phyloP scores from a whole-genome alignment of 768 basidiomycete species.

The Trametes cubensis region DNA sequence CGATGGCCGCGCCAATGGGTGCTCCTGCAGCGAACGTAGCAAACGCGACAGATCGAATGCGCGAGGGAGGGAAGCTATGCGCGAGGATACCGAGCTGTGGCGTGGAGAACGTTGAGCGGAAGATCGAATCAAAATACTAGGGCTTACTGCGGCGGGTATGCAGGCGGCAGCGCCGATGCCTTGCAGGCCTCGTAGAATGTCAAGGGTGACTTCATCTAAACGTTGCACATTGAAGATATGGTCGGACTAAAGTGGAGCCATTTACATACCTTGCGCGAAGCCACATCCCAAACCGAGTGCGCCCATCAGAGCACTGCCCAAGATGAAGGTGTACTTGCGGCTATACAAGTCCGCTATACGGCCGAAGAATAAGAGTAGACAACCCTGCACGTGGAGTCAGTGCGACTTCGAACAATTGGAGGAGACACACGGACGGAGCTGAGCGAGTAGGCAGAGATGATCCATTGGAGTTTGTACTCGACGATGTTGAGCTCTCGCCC shows the following conservation, averaged over 20 bases:
- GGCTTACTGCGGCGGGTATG: slow-evolving; percentile 68
- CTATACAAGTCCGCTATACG: slow-evolving; percentile 81
- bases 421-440: slow-evolving; percentile 52
- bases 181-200: slow-evolving; percentile 75
- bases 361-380: slow-evolving; percentile 75
- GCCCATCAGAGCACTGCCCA: slow-evolving; percentile 56
- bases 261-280: slow-evolving; percentile 54
- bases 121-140: too few species aligned
- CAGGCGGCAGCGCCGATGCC: slow-evolving; percentile 80
- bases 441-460: slow-evolving; percentile 65
- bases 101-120: too few species aligned
- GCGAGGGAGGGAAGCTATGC: slow-evolving; percentile 69
- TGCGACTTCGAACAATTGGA: neutral
- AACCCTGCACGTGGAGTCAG: slow-evolving; percentile 44
- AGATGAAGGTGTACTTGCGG: slow-evolving; percentile 65
- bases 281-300: slow-evolving; percentile 66
- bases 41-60: slow-evolving; percentile 74
- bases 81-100: slow-evolving; percentile 73
- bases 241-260: neutral
- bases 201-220: slow-evolving; percentile 60
- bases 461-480: slow-evolving; percentile 64
- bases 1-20: slow-evolving; percentile 76
- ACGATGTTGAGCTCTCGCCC: slow-evolving; percentile 47
- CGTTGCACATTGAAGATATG: too few species aligned
- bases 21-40: slow-evolving; percentile 85